These are phyloP conservation scores for Xylaria sp. DNA, from an alignment of 2,329 filamentous ascomycete species.

Conservation along the genomic window DNA sequence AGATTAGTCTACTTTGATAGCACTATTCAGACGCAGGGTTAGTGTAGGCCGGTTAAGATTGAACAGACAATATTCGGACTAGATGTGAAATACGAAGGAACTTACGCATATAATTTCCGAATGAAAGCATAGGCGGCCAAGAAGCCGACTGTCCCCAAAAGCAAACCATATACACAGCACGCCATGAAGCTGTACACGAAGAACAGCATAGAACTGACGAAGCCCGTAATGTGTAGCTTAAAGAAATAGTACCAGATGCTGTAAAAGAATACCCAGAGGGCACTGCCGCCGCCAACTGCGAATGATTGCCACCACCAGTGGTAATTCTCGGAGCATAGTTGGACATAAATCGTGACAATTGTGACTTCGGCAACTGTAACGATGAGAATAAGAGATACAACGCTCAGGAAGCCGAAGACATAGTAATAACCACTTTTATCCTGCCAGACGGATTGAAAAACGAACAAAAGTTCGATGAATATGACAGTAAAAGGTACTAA, in stretches of 20 bases:
- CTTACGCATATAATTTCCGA: constrained; percentile 79
- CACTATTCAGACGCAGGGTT: constrained; percentile 43
- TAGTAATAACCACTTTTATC: constrained; percentile 94
- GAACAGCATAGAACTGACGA: constrained; percentile 80
- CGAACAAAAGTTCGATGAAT: constrained; percentile 85
- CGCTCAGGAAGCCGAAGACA: constrained; percentile 82
- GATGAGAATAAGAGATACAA: constrained; percentile 73
- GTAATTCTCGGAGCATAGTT: constrained; percentile 84
- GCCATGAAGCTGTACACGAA: constrained; percentile 85
- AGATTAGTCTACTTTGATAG: constrained; percentile 57
- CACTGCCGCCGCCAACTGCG: constrained; percentile 75
- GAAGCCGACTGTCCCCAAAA: constrained; percentile 85
- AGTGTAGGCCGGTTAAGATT: constrained; percentile 6
- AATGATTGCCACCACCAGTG: constrained; percentile 95
- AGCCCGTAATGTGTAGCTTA: constrained; percentile 80
- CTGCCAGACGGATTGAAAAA: constrained; percentile 87
- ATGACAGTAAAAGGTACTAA: constrained; percentile 85
- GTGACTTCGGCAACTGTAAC: constrained; percentile 83
- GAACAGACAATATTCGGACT: background rate
- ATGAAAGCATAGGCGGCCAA: constrained; percentile 85
- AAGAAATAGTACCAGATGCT: constrained; percentile 83
- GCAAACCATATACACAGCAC: constrained; percentile 78
- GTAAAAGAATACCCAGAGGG: constrained; percentile 82
- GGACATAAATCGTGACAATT: constrained; percentile 80
- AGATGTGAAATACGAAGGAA: background rate